Evolutionary conservation across 176 grass and related monocot species (phyloP).

Genomic region (Musa itinerans): DNA sequence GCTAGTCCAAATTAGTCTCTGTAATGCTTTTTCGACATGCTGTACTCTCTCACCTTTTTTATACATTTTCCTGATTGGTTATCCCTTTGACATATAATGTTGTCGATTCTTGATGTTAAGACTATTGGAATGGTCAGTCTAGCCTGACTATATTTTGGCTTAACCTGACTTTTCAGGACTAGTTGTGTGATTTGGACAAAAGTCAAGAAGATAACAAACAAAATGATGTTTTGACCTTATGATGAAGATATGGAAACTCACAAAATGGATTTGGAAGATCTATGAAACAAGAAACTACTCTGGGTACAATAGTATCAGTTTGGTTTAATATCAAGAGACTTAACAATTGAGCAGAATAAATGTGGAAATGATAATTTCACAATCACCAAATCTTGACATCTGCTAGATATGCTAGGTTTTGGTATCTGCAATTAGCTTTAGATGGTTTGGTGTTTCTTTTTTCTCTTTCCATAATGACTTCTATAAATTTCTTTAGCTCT

Average conservation of each 20-base stretch:
- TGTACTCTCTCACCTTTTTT: background rate
- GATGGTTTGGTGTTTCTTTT: background rate
- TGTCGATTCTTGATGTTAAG: background rate
- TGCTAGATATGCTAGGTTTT: background rate
- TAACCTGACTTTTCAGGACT: too few relatives aligned
- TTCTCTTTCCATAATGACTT: background rate
- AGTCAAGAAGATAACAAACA: background rate
- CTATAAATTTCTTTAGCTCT: background rate
- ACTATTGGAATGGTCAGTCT: too few relatives aligned
- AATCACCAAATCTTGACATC: background rate
- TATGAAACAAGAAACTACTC: background rate
- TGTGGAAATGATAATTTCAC: background rate
- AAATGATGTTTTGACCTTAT: background rate
- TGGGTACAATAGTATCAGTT: background rate
- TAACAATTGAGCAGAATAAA: background rate
- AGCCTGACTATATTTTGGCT: background rate
- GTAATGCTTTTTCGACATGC: background rate
- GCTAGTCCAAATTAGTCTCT: background rate
- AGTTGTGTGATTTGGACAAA: background rate
- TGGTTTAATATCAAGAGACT: background rate
- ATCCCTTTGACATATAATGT: background rate
- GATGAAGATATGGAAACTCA: too few relatives aligned
- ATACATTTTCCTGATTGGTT: background rate
- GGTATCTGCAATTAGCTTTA: background rate
- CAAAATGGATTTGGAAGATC: background rate